Evolutionary conservation across 495 filamentous ascomycete species (phyloP), one percentile per base, ranked within the genome.

Genomic region (Halenospora varia): DNA sequence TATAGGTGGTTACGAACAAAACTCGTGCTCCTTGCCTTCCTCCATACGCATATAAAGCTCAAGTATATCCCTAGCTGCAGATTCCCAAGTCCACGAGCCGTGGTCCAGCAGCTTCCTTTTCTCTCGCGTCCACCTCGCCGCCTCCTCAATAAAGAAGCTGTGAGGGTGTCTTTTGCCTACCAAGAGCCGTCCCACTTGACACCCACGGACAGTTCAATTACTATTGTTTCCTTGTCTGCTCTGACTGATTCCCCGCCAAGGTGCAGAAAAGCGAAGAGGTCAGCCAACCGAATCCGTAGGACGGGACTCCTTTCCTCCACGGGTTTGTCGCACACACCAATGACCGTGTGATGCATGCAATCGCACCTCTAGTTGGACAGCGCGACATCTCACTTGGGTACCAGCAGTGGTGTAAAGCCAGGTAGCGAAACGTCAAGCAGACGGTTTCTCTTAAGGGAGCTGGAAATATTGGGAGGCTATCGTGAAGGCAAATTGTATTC

Each of bases 51-150:
- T 56, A 56, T 35, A 49, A 19, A 50, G 25, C 25, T 48, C 46
- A 48, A 56, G 24, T 56, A 56, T 56, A 39, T 26, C 25, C 18
- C 25, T 48, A 56, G 46, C 26, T 56, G 45, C 54, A 56, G 44
- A 49, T 42, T 20, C 13, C 29, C 29, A 35, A 35, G 29, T 35
- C 29, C 29, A 35, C 29, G 29, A 35, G 29, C 29, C 29, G 29
- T 35, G 6, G 29, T 35, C 13, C 29, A 35, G 29, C 46, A 20
- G 46, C 18, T 41, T 56, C 46, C 39, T 25, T 49, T 44, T 19
- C 54, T 24, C 23, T 19, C 25, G n/a, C 10, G 17, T 19, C 35
- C 25, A 51, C 20, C 3, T 25, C 48, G 22, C 22, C n/a, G 18
- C 26, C 51, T n/a, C 26, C 23, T 54, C 22, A 41, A 42, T 41